phyloP scores from a whole-genome alignment of 495 filamentous ascomycete genomes.

The Jackrogersella minutella region DNA sequence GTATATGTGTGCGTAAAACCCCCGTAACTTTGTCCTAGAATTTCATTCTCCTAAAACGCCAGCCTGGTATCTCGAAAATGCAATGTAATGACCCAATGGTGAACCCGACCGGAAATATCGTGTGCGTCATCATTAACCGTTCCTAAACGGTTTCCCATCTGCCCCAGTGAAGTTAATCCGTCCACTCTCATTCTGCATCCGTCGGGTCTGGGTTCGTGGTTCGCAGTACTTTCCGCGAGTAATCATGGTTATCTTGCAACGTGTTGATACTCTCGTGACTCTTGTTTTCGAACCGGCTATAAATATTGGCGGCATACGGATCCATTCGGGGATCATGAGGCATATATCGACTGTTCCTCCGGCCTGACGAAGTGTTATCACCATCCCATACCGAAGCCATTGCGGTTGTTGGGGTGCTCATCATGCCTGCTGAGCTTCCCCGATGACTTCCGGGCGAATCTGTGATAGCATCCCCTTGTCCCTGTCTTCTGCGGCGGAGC shows the following conservation, averaged over 20 bases:
- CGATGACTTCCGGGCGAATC: constrained; percentile 42
- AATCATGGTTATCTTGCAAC: constrained; percentile 64
- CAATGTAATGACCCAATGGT: constrained; percentile 45
- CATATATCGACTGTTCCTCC: constrained; percentile 59
- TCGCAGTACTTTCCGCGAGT: constrained; percentile 62
- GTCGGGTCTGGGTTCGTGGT: constrained; percentile 61
- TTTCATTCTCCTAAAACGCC: constrained; percentile 48
- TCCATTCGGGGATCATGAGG: constrained; percentile 65
- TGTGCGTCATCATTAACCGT: constrained; percentile 42
- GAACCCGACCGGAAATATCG: constrained; percentile 37
- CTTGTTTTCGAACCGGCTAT: constrained; percentile 55
- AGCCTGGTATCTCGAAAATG: constrained; percentile 54
- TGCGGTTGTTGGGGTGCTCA: constrained; percentile 46
- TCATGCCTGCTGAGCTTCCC: constrained; percentile 53
- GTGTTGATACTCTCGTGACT: constrained; percentile 64
- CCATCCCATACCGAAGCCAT: constrained; percentile 48
- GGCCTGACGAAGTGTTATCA: constrained; percentile 48
- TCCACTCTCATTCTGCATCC: constrained; percentile 33
- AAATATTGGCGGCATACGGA: constrained; percentile 57
- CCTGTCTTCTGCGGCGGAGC: constrained; percentile 45
- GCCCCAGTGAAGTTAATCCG: background rate
- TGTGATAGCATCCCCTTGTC: constrained; percentile 32
- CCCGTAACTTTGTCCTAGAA: constrained; percentile 34
- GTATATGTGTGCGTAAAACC: constrained; percentile 36
- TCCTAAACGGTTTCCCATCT: constrained; percentile 14